Conservation (phyloP, 768 basidiomycete species). For the Leccinum longicurvipes region DNA sequence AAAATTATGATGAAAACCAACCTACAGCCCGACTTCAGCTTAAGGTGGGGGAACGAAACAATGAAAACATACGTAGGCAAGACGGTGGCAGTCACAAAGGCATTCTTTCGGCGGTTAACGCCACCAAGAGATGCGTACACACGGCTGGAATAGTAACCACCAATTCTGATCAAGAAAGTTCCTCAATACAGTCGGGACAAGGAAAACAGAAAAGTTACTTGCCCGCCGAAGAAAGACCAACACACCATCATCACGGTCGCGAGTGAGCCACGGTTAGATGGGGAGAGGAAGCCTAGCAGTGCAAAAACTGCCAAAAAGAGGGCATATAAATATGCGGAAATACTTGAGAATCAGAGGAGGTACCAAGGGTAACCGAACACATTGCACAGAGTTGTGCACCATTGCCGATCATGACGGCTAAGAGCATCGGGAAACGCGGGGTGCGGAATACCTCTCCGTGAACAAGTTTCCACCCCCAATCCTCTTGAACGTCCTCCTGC, state of each 20-base stretch:
- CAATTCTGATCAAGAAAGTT: conserved; percentile 48
- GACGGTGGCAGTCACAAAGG: conserved; percentile 83
- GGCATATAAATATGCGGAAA: conserved; percentile 4
- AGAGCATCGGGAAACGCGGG: conserved; percentile 69
- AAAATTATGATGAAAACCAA: conserved; percentile 83
- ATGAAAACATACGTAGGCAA: conserved; percentile 69
- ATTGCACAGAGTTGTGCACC: conserved; percentile 59
- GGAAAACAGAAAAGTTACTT: conserved; percentile 15
- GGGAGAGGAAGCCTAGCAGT: conserved; percentile 88
- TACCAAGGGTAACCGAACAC: conserved; percentile 84
- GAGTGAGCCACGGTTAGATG: conserved; percentile 91
- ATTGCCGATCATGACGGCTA: conserved; percentile 89
- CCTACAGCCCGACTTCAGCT: conserved; percentile 37
- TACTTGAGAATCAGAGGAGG: conserved; percentile 5
- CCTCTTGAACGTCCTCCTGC: conserved; percentile 94
- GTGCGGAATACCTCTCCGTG: conserved; percentile 95
- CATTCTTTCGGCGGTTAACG: conserved; percentile 70
- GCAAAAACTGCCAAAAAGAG: conserved; percentile 66
- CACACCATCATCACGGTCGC: conserved; percentile 67
- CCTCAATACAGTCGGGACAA: not conserved
- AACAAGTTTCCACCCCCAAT: conserved; percentile 97
- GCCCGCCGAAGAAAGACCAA: conserved; percentile 93
- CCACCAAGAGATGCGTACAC: conserved; percentile 76
- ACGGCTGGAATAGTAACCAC: conserved; percentile 85
- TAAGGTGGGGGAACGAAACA: not conserved